These are phyloP conservation scores for Rhynchospora tenuis DNA, from an alignment of 176 grass and related monocot genomes.

Conservation along the genomic window DNA sequence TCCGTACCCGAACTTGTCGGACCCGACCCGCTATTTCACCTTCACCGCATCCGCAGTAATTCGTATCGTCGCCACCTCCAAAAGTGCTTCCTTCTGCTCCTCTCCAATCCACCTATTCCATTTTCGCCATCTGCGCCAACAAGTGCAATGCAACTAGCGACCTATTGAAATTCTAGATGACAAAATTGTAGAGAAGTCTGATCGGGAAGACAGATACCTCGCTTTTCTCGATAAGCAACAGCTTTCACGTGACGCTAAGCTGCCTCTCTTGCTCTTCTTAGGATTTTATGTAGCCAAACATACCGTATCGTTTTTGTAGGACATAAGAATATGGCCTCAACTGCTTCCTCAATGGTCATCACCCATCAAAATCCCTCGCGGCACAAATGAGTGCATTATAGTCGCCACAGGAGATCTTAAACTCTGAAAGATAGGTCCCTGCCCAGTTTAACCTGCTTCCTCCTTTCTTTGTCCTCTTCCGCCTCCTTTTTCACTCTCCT, in stretches of 20 bases:
- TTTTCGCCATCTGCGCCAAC: background rate
- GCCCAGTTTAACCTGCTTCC: background rate
- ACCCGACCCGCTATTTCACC: background rate
- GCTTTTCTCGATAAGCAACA: background rate
- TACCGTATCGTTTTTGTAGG: background rate
- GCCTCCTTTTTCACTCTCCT: background rate
- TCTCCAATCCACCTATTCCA: background rate
- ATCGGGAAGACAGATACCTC: background rate
- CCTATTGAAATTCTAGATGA: background rate
- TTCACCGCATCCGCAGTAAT: background rate
- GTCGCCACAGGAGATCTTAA: background rate
- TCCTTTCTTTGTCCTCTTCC: background rate
- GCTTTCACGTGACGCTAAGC: conserved; percentile 9
- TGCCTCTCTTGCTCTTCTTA: background rate
- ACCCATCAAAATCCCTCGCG: too few species aligned
- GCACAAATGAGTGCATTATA: too few species aligned
- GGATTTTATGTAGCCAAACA: background rate
- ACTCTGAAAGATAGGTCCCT: background rate
- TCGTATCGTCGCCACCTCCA: too few species aligned
- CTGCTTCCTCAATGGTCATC: too few species aligned
- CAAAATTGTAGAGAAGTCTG: background rate
- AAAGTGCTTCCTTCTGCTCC: background rate
- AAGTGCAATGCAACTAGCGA: background rate
- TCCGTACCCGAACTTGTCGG: background rate
- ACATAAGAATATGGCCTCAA: background rate